These are phyloP conservation scores for Elongisporangium undulatum DNA, from an alignment of 352 stramenopile species.

Conservation along the genomic window DNA sequence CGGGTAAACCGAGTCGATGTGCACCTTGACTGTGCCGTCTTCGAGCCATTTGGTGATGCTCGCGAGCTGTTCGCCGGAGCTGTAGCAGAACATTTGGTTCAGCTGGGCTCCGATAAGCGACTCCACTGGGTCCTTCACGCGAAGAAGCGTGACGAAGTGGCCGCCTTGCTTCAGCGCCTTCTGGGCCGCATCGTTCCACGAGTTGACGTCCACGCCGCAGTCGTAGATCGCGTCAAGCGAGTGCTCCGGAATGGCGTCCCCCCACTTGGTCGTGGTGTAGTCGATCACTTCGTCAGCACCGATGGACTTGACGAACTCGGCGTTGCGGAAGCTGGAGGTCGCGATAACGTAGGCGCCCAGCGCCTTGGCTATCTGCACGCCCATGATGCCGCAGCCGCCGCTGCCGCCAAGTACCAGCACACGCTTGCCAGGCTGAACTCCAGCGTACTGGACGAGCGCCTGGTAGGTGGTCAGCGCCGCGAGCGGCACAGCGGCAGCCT, in stretches of 20 bases:
- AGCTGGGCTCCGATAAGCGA: constrained; percentile 44
- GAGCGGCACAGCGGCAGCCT: constrained; percentile 26
- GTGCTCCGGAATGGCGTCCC: constrained; percentile 19
- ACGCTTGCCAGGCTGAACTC: constrained; percentile 17
- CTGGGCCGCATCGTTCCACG: constrained; percentile 30
- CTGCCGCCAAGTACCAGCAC: constrained; percentile 56
- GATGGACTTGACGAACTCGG: constrained; percentile 30
- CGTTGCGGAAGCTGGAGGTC: constrained; percentile 37
- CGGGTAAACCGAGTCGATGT: constrained; percentile 43
- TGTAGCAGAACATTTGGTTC: constrained; percentile 13
- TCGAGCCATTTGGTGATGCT: constrained; percentile 34
- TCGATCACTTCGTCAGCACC: constrained; percentile 49
- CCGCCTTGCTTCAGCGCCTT: constrained; percentile 27
- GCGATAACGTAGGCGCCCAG: constrained; percentile 19
- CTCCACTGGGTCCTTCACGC: constrained; percentile 32
- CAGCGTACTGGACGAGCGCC: constrained; percentile 18
- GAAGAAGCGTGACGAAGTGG: constrained; percentile 37
- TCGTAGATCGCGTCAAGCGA: constrained; percentile 33
- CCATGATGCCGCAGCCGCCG: constrained; percentile 50
- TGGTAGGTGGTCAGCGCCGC: constrained; percentile 29
- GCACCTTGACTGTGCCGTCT: constrained; percentile 23
- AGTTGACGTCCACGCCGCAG: constrained; percentile 16
- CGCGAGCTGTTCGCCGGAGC: constrained; percentile 6
- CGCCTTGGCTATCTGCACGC: constrained; percentile 54
- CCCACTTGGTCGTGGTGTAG: constrained; percentile 50